Percentiles rank a stretch among this genome's conserved stretches.
Evolutionary conservation across 2,329 filamentous ascomycete species (phyloP).

Genomic region (Botryotinia calthae): DNA sequence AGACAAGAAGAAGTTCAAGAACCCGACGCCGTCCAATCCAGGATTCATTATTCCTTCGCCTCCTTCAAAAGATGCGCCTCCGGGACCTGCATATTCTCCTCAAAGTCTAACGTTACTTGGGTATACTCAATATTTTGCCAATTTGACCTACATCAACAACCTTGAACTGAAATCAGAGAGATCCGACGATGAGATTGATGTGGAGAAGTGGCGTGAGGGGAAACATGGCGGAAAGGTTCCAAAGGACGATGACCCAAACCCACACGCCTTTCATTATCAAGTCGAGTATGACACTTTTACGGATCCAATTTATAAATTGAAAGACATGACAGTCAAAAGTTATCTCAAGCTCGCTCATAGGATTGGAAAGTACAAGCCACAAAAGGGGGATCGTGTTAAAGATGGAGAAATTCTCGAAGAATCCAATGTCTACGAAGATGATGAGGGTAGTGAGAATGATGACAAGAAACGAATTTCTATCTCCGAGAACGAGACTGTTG

Average conservation of each 20-base stretch:
- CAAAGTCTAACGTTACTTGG: slow-evolving; percentile 76
- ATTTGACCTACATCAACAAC: slow-evolving; percentile 87
- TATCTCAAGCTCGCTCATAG: slow-evolving; percentile 75
- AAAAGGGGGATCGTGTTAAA: slow-evolving; percentile 36
- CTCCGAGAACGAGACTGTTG: slow-evolving; percentile 30
- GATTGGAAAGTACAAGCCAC: slow-evolving; percentile 59
- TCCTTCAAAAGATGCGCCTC: slow-evolving; percentile 68
- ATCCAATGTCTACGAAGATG: slow-evolving; percentile 23
- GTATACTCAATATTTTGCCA: slow-evolving; percentile 90
- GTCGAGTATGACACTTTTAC: slow-evolving; percentile 83
- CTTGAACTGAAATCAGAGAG: slow-evolving; percentile 46
- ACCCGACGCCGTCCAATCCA: slow-evolving; percentile 55
- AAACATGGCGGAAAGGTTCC: slow-evolving; percentile 60
- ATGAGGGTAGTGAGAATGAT: slow-evolving; percentile 33
- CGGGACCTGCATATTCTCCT: slow-evolving; percentile 85
- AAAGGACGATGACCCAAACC: slow-evolving; percentile 52
- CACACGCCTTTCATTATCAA: slow-evolving; percentile 68
- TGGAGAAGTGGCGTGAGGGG: slow-evolving; percentile 59
- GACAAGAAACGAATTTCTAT: slow-evolving; percentile 18
- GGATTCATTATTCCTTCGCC: slow-evolving; percentile 65
- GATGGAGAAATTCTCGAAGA: slow-evolving; percentile 26
- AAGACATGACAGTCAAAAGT: slow-evolving; percentile 81
- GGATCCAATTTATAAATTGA: slow-evolving; percentile 70
- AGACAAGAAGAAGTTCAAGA: slow-evolving; percentile 47
- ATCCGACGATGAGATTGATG: slow-evolving; percentile 37